Evolutionary conservation across 345 rosid genomes (phyloP).

Genomic region (Orychophragmus violaceus): DNA sequence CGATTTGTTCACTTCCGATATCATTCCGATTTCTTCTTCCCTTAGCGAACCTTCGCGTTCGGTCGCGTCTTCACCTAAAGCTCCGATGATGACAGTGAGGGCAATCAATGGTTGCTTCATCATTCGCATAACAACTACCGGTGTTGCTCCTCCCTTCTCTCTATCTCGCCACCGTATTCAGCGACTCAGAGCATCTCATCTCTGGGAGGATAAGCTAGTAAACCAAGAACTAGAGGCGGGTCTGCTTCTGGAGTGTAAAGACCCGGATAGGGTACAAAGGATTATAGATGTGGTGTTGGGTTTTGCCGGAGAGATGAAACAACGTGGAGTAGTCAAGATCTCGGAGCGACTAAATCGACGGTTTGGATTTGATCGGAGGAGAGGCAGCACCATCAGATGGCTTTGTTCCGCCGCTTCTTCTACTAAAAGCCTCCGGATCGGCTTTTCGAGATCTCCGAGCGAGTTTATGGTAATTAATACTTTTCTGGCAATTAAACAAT

Average conservation of each 20-base stretch:
- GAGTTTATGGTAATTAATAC: too few relatives aligned
- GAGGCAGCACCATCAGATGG: too few relatives aligned
- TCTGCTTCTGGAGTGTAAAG: slow-evolving; percentile 80
- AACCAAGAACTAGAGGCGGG: slow-evolving; percentile 58
- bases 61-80: slow-evolving; percentile 8
- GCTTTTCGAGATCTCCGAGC: too few relatives aligned
- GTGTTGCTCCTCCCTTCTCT: slow-evolving; percentile 37
- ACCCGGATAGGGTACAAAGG: slow-evolving; percentile 62
- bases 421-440: too few relatives aligned
- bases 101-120: slow-evolving; percentile 45
- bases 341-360: too few relatives aligned
- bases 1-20: slow-evolving; percentile 14
- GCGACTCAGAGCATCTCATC: slow-evolving; percentile 33
- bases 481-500: too few relatives aligned
- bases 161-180: slow-evolving; percentile 35
- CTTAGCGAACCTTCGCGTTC: not conserved
- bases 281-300: too few relatives aligned
- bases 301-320: too few relatives aligned
- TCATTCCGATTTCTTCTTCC: slow-evolving; percentile 3
- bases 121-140: slow-evolving; percentile 38
- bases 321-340: too few relatives aligned
- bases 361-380: too few relatives aligned
- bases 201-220: slow-evolving; percentile 53
- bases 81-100: slow-evolving; percentile 50
- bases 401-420: too few relatives aligned